phyloP scores from a whole-genome alignment of 208 protist genomes.

The Trypanosoma conorhini region DNA sequence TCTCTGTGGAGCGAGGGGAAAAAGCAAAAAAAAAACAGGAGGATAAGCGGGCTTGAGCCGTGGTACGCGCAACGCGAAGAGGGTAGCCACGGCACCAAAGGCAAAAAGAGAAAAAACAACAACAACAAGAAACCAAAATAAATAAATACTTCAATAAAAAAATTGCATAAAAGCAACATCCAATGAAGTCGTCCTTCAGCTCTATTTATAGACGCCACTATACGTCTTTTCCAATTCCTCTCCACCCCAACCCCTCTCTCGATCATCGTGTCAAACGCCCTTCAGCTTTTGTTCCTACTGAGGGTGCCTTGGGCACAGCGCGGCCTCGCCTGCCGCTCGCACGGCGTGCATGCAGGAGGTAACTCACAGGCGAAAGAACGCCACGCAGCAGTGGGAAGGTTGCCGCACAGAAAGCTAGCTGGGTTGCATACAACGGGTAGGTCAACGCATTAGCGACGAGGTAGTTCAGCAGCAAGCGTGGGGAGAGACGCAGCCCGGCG shows the following conservation, averaged over 20 bases:
- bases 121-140: neutral
- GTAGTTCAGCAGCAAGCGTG: conserved; percentile 71
- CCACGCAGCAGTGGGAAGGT: conserved; percentile 33
- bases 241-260: neutral
- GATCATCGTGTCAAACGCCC: conserved; percentile 9
- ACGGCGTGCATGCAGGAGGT: neutral
- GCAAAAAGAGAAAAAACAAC: neutral
- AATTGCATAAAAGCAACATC: neutral
- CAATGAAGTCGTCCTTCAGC: too few species aligned
- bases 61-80: too few species aligned
- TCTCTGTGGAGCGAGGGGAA: neutral
- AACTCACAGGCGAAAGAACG: conserved; percentile 5
- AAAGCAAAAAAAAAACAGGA: conserved; percentile 4
- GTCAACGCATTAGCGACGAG: conserved; percentile 53
- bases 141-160: too few species aligned
- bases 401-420: conserved; percentile 49
- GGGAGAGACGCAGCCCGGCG: conserved; percentile 48
- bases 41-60: too few species aligned
- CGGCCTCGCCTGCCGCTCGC: neutral
- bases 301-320: conserved; percentile 36
- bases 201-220: neutral
- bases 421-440: conserved; percentile 49
- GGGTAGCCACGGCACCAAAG: neutral
- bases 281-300: conserved; percentile 7
- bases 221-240: neutral